Evolutionary conservation across 106 monocot species (phyloP).

Genomic region (Allium fistulosum): DNA sequence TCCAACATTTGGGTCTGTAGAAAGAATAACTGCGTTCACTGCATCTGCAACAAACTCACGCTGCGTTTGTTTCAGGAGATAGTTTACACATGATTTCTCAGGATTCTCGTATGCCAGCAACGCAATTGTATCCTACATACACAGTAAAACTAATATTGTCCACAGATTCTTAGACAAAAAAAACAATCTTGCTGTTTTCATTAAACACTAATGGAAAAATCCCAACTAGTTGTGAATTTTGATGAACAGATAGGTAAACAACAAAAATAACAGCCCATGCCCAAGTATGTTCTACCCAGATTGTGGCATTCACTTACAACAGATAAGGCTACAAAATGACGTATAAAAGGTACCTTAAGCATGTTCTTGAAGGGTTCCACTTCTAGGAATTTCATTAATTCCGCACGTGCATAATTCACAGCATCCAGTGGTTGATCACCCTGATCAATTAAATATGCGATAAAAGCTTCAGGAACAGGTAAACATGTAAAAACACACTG

Average conservation of each 20-base stretch:
- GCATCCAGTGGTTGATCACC: conserved; percentile 42
- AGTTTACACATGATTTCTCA: conserved; percentile 45
- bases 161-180: background rate
- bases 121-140: conserved; percentile 51
- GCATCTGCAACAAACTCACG: conserved; percentile 91
- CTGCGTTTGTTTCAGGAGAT: conserved; percentile 53
- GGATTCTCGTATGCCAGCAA: conserved; percentile 76
- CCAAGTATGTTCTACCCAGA: background rate
- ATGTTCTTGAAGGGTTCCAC: conserved; percentile 33
- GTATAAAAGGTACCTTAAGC: conserved; percentile 43
- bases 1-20: conserved; percentile 45
- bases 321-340: background rate
- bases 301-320: background rate
- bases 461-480: no score
- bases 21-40: conserved; percentile 61
- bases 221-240: no score
- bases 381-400: conserved; percentile 58
- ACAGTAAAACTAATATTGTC: background rate
- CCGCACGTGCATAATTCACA: conserved; percentile 56
- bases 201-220: no score
- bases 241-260: background rate
- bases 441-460: conserved; percentile 1
- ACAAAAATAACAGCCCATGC: background rate
- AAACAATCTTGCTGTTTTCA: no score
- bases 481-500: no score